Conservation (phyloP, 202 grass and related monocot species). For the Schoenoplectus tabernaemontani region DNA sequence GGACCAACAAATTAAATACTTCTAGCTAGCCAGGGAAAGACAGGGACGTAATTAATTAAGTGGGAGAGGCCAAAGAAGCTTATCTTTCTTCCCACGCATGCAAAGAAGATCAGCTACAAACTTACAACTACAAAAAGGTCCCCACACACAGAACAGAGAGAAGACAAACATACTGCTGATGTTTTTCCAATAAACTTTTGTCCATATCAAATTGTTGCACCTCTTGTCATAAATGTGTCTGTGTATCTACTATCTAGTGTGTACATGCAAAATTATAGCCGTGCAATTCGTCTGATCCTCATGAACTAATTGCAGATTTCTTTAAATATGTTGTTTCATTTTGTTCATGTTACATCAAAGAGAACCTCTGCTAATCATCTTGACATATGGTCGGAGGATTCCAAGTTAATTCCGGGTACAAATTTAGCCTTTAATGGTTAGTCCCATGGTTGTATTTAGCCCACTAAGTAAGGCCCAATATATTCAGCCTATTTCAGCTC, state of each 20-base stretch:
- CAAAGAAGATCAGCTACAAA: not conserved
- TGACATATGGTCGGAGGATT: not conserved
- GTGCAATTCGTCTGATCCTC: not conserved
- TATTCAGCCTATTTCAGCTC: not conserved
- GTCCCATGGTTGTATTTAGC: not conserved
- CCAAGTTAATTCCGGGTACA: not conserved
- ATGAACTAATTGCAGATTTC: not conserved
- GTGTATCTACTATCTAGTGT: not conserved
- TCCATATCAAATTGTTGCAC: not conserved
- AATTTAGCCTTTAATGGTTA: not conserved
- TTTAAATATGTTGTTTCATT: too few species aligned
- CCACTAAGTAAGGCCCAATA: not conserved
- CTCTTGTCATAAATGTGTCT: not conserved
- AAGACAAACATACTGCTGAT: not conserved
- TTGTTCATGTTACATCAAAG: not conserved
- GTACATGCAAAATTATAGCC: not conserved
- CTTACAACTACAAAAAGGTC: not conserved
- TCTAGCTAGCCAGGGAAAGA: not conserved
- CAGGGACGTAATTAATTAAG: slow-evolving; percentile 9
- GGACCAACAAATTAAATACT: slow-evolving; percentile 27
- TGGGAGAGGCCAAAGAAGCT: not conserved
- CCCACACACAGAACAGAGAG: not conserved
- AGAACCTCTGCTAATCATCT: not conserved
- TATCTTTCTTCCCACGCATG: not conserved
- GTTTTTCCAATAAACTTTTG: not conserved